Evolutionary conservation across 192 early-diverging fungal genomes (phyloP), one percentile per base, ranked within the genome.

Genomic region (Geosiphon pyriformis): DNA sequence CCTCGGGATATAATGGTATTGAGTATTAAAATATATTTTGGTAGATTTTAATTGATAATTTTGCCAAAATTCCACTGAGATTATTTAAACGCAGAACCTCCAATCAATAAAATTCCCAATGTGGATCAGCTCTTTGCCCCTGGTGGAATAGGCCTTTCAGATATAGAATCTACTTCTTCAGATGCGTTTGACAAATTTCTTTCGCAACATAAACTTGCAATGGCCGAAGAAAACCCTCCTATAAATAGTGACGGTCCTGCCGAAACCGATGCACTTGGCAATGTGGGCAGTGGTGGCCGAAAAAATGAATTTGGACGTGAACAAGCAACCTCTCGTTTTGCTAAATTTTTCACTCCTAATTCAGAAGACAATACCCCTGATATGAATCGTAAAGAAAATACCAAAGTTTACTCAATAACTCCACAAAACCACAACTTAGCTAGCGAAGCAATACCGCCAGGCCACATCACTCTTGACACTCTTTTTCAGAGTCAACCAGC

Each of bases 261-360:
- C 25, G 67, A 61, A 37, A 68, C 20, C 15, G 37, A 42, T 42
- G 17, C 65, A 54, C 2, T 42, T 15, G 37, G 70, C 68, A n/a
- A n/a, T n/a, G n/a, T n/a, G n/a, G n/a, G n/a, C n/a, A n/a, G n/a
- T n/a, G 4, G 50, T 50, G 11, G 29, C 29, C 6, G 17, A 32
- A 18, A 32, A 50, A 27, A 47, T 26, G 25, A 69, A 59, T 10
- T 52, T 69, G 33, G 47, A 51, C 55, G 72, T 15, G 73, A 76
- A 34, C 73, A 80, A 22, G 76, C 78, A n/a, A 78, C 76, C 0
- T 85, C 83, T 3, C 79, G 83, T 15, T 85, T 85, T 69, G 83
- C 83, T 2, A 76, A 74, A 12, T 85, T 85, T 72, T 85, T 85
- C 69, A 60, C 74, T 27, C 72, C 74, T 29, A 82, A 75, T 42